A percentile compares a stretch with the other conserved stretches of the same genome.
Conservation (phyloP, 495 filamentous ascomycete genomes). For the Penicillium antarcticum region DNA sequence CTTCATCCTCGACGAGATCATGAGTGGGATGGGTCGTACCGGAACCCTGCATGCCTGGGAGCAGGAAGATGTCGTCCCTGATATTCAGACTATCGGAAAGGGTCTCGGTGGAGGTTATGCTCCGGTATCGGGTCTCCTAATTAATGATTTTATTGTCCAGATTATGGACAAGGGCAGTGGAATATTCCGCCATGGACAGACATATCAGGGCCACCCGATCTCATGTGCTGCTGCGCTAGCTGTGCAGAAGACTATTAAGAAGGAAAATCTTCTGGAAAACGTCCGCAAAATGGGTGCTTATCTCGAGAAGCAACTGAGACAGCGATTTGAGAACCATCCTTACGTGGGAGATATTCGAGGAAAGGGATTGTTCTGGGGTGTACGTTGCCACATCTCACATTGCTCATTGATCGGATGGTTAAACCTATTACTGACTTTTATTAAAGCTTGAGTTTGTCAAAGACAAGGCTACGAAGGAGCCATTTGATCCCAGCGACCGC, state of each 20-base stretch:
- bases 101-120: slow-evolving; percentile 65
- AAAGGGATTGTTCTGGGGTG: slow-evolving; percentile 55
- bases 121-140: slow-evolving; percentile 59
- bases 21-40: slow-evolving; percentile 73
- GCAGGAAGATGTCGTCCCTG: slow-evolving; percentile 57
- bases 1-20: slow-evolving; percentile 73
- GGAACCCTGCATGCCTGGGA: slow-evolving; percentile 70
- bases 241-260: slow-evolving; percentile 49
- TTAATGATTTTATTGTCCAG: slow-evolving; percentile 50
- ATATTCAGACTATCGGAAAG: slow-evolving; percentile 71
- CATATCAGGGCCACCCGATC: slow-evolving; percentile 58
- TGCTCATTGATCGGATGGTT: neutral
- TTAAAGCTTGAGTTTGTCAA: slow-evolving; percentile 56
- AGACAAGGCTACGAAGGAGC: slow-evolving; percentile 52
- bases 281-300: slow-evolving; percentile 43
- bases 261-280: slow-evolving; percentile 48
- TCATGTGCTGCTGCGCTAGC: slow-evolving; percentile 54
- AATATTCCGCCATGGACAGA: slow-evolving; percentile 55
- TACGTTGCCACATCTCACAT: slow-evolving; percentile 21
- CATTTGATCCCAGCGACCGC: slow-evolving; percentile 37
- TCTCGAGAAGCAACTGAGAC: slow-evolving; percentile 35
- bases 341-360: slow-evolving; percentile 58
- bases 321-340: slow-evolving; percentile 31
- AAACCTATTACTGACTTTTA: neutral
- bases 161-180: slow-evolving; percentile 54